Evolutionary conservation across 1,284 basidiomycete genomes (phyloP).

Genomic region (Ustilago xerochloae): DNA sequence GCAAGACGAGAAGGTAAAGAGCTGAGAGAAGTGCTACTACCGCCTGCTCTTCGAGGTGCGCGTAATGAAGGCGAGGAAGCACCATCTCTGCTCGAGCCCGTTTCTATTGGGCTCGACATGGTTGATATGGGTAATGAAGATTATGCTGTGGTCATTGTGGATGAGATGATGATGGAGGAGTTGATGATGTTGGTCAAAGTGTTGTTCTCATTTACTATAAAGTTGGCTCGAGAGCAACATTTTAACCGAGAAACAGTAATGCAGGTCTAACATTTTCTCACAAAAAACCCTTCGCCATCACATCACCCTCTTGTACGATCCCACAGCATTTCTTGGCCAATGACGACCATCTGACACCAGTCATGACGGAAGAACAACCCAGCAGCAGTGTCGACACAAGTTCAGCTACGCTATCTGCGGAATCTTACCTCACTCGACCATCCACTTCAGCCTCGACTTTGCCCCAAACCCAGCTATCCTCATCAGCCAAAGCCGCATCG

Average conservation of each 20-base stretch:
- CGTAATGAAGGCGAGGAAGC: constrained; percentile 19
- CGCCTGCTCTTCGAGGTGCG: constrained; percentile 15
- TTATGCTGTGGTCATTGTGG: not conserved
- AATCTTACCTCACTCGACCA: constrained; percentile 30
- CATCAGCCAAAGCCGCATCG: not conserved
- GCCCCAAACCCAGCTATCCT: not conserved
- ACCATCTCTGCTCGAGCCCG: constrained; percentile 21
- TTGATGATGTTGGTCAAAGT: constrained; percentile 1
- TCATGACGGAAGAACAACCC: no score
- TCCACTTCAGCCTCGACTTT: not conserved
- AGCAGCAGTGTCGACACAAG: no score
- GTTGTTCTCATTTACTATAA: not conserved
- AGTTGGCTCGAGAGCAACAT: constrained; percentile 33
- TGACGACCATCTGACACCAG: not conserved
- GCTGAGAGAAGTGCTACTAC: constrained; percentile 48
- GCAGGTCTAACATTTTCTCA: not conserved
- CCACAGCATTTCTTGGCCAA: no score
- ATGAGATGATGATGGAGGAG: not conserved
- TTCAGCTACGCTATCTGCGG: not conserved
- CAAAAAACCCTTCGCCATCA: no score
- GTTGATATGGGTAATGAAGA: not conserved
- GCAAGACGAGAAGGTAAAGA: constrained; percentile 40
- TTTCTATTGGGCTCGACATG: constrained; percentile 39
- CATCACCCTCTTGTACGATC: no score
- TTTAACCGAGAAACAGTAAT: no score